These are phyloP conservation scores for Gigaspora rosea DNA, from an alignment of 192 early-diverging fungal genomes.

Conservation along the genomic window DNA sequence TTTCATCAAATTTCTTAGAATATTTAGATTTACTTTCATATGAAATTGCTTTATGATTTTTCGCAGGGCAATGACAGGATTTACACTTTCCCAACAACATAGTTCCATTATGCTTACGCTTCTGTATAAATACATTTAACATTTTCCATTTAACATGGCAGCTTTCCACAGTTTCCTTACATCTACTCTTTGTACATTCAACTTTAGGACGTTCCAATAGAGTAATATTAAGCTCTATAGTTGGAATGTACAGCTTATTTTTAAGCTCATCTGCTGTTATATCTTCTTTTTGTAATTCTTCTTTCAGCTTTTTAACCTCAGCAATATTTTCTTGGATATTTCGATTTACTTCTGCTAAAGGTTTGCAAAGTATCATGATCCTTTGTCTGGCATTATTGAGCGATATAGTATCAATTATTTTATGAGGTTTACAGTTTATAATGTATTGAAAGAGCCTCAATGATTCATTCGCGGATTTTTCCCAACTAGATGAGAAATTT, in stretches of 20 bases:
- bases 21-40: constrained; percentile 26
- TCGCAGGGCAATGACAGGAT: constrained; percentile 37
- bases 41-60: constrained; percentile 34
- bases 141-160: too few species aligned
- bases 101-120: background rate
- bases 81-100: constrained; percentile 26
- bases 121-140: too few species aligned
- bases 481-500: constrained; percentile 36
- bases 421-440: constrained; percentile 25
- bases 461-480: constrained; percentile 34
- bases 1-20: constrained; percentile 29
- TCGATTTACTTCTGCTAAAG: constrained; percentile 35
- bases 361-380: constrained; percentile 30
- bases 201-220: constrained; percentile 30
- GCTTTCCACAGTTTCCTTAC: background rate
- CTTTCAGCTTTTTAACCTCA: constrained; percentile 24
- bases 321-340: constrained; percentile 34
- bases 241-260: constrained; percentile 22
- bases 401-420: constrained; percentile 35
- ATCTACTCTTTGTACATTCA: constrained; percentile 31
- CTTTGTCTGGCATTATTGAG: constrained; percentile 33
- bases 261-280: constrained; percentile 32
- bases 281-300: constrained; percentile 25
- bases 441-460: constrained; percentile 29
- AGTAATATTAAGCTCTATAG: constrained; percentile 28